Conservation (phyloP, 2,329 filamentous ascomycete genomes). For the Didymella glomerata region DNA sequence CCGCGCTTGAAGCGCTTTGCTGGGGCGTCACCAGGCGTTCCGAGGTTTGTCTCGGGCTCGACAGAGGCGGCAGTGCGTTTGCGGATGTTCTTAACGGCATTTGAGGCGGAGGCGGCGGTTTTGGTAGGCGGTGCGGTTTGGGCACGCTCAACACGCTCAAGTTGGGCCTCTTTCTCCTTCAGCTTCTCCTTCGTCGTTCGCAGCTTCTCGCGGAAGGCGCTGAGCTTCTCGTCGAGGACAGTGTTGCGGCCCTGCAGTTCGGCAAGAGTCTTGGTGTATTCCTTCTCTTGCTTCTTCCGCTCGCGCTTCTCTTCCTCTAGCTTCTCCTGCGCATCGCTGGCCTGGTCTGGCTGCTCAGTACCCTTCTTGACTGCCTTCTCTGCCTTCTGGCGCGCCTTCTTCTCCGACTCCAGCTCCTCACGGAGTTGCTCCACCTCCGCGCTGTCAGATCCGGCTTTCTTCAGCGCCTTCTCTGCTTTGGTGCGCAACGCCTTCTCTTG, state of each 20-base stretch:
- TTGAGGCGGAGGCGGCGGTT: slow-evolving; percentile 42
- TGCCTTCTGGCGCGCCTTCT: slow-evolving; percentile 37
- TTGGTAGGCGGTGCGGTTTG: slow-evolving; percentile 50
- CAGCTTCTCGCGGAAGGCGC: slow-evolving; percentile 73
- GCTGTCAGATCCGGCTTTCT: slow-evolving; percentile 39
- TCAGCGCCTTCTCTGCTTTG: slow-evolving; percentile 46
- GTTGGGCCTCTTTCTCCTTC: slow-evolving; percentile 67
- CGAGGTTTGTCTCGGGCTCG: slow-evolving; percentile 58
- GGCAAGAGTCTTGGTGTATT: slow-evolving; percentile 63
- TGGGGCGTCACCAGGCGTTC: slow-evolving; percentile 59
- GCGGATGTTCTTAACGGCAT: slow-evolving; percentile 51
- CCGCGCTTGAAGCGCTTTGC: slow-evolving; percentile 57
- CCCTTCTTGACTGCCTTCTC: slow-evolving; percentile 49
- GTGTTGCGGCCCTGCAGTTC: slow-evolving; percentile 70
- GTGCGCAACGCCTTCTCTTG: slow-evolving; percentile 52
- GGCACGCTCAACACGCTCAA: slow-evolving; percentile 55
- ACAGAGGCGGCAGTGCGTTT: slow-evolving; percentile 55
- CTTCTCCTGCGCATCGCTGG: slow-evolving; percentile 60
- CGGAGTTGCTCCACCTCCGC: slow-evolving; percentile 43
- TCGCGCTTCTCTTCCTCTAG: slow-evolving; percentile 61
- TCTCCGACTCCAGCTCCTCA: slow-evolving; percentile 55
- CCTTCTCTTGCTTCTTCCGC: slow-evolving; percentile 61
- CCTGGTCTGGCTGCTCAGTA: slow-evolving; percentile 53
- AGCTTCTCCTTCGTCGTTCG: slow-evolving; percentile 75
- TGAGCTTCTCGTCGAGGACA: slow-evolving; percentile 74